These are phyloP conservation scores for Orbilia javanica DNA, from an alignment of 2,329 filamentous ascomycete species.

Conservation along the genomic window DNA sequence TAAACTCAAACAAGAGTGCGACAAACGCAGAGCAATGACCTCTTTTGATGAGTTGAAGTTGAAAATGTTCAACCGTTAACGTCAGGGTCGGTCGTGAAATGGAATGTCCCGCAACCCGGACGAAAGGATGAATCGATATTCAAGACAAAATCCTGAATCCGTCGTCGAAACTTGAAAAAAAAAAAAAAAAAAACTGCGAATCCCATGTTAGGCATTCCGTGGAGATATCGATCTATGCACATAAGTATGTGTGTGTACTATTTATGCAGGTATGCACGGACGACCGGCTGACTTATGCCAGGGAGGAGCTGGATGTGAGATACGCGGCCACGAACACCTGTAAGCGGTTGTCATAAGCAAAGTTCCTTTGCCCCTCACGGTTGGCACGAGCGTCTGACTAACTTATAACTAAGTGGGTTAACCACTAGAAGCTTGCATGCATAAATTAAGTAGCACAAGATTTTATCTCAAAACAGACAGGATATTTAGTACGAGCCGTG, in stretches of 20 bases:
- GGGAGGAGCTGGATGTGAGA: neutral
- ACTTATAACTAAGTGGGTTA: neutral
- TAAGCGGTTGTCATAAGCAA: neutral
- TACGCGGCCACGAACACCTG: neutral
- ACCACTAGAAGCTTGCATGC: slow-evolving; percentile 1
- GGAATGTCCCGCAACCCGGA: slow-evolving; percentile 30
- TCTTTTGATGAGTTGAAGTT: neutral
- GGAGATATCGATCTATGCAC: neutral
- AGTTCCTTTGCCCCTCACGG: neutral
- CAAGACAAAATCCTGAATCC: slow-evolving; percentile 5
- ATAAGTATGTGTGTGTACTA: too few species aligned
- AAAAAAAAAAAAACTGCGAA: neutral
- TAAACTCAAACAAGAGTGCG: slow-evolving; percentile 18
- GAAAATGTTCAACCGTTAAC: neutral
- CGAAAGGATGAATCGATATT: slow-evolving; percentile 20
- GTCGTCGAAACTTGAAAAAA: neutral
- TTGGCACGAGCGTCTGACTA: slow-evolving; percentile 18
- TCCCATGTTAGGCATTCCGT: neutral
- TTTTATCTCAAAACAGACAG: neutral
- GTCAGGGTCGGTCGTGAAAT: neutral
- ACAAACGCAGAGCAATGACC: slow-evolving; percentile 9
- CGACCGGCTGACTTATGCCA: slow-evolving; percentile 12
- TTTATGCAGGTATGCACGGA: slow-evolving; percentile 12
- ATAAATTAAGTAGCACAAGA: slow-evolving; percentile 32
- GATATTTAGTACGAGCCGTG: neutral